Evolutionary conservation across 257 asterid genomes (phyloP).

Genomic region (Solanum etuberosum): DNA sequence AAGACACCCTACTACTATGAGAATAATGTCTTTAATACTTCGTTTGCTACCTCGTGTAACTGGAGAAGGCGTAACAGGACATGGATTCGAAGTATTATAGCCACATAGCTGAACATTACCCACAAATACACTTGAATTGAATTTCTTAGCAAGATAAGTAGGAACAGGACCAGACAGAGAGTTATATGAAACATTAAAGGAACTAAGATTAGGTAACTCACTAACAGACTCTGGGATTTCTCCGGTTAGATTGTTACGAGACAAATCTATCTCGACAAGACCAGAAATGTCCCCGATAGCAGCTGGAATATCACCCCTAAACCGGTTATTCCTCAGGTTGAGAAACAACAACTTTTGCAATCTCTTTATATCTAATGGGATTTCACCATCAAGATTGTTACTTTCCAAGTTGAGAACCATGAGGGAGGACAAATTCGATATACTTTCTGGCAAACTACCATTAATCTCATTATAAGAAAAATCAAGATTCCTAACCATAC

Average conservation of each 20-base stretch:
- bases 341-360: slow-evolving; percentile 41
- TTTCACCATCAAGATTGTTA: slow-evolving; percentile 9
- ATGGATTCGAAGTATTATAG: slow-evolving; percentile 33
- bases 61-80: slow-evolving; percentile 21
- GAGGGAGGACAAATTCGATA: slow-evolving; percentile 30
- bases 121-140: slow-evolving; percentile 51
- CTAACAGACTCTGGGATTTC: slow-evolving; percentile 61
- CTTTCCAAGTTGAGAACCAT: slow-evolving; percentile 16
- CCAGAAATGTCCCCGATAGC: slow-evolving; percentile 38
- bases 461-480: slow-evolving; percentile 42
- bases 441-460: slow-evolving; percentile 42
- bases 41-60: slow-evolving; percentile 25
- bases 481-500: slow-evolving; percentile 35
- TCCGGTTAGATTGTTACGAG: slow-evolving; percentile 53
- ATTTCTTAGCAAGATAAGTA: slow-evolving; percentile 34
- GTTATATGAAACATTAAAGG: slow-evolving; percentile 73
- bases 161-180: slow-evolving; percentile 77
- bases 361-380: slow-evolving; percentile 11
- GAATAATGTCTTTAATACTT: slow-evolving; percentile 60
- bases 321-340: slow-evolving; percentile 33
- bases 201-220: slow-evolving; percentile 41
- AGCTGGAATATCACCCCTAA: slow-evolving; percentile 39
- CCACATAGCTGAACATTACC: slow-evolving; percentile 80
- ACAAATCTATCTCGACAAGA: slow-evolving; percentile 44
- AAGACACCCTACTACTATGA: slow-evolving; percentile 60